Evolutionary conservation across 2,329 filamentous ascomycete species (phyloP), one percentile per base, ranked within the genome.

Genomic region (Neocucurbitaria cava): DNA sequence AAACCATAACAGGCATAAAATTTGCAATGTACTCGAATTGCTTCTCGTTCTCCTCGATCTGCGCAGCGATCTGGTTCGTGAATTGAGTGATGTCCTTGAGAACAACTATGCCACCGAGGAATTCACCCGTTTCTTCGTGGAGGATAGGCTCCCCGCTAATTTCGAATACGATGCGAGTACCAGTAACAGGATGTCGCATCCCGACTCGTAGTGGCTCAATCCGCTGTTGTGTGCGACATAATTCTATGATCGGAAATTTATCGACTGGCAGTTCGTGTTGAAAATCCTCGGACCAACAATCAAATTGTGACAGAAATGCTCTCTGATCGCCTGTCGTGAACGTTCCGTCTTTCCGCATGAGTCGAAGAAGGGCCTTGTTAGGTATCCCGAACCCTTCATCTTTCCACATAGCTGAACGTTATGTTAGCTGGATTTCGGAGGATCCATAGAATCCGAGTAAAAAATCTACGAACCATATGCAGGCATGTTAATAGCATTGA

Each of bases 11-110:
- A 1, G 78, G 78, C 49, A 81, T 77, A 61, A 79, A 88, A 59
- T 93, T 90, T 60, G 89, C 90, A 44, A 93, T 92, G 6, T 88
- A 80, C 66, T 87, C 86, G 72, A 94, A 93, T 44, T 89, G 84
- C 63, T 87, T 84, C 64, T 92, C 89, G 57, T 91, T 90, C 46
- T 87, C 83, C 56, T 87, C 83, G 58, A 86, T 87, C 65, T 92
- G 89, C 33, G 85, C 82, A 2, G 83, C 84, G 46, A 94, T 89
- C 59, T 89, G 84, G 48, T 89, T 83, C 1, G 85, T 85, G 72
- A 91, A 87, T 18, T 80, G 79, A 0, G 90, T 93, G 4, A 92
- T 85, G 62, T 94, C 89, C 48, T 88, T 85, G 65, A 89, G 88
- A 0, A 88, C 84, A 1, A 92, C 82, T 1, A 93, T 83, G 0